phyloP scores from a whole-genome alignment of 169 alveolate genomes.

The Cryptosporidium sp. region DNA sequence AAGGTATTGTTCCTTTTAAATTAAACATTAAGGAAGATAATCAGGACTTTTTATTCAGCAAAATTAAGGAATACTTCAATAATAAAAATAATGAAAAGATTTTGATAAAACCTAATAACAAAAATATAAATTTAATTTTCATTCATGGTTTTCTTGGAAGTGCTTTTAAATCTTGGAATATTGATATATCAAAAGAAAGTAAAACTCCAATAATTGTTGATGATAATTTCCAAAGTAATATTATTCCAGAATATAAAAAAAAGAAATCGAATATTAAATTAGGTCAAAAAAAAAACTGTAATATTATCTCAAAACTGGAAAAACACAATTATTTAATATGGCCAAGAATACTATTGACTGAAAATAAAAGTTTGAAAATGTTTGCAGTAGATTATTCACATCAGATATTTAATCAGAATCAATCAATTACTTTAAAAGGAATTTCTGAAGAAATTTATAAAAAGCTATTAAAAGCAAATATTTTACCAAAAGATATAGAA shows the following conservation, averaged over 20 bases:
- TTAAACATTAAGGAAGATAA: neutral
- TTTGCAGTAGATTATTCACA: conserved; percentile 65
- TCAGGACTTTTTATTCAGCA: neutral
- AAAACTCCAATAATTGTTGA: conserved; percentile 28
- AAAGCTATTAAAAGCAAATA: conserved; percentile 52
- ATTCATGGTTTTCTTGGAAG: conserved; percentile 74
- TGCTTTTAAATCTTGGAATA: conserved; percentile 71
- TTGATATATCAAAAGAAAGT: conserved; percentile 24
- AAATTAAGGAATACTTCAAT: neutral
- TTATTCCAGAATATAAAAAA: neutral
- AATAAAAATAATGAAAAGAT: neutral
- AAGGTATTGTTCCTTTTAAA: conserved; percentile 51
- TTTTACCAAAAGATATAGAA: conserved; percentile 12
- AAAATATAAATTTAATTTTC: conserved; percentile 26
- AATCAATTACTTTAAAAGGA: conserved; percentile 5
- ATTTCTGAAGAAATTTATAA: conserved; percentile 57
- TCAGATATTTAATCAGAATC: conserved; percentile 22
- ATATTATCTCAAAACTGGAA: conserved; percentile 14
- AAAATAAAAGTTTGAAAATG: neutral
- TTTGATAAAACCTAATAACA: neutral
- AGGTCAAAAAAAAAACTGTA: neutral
- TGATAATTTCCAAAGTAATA: neutral
- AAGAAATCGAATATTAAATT: neutral
- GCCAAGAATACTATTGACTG: conserved; percentile 53
- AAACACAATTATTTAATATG: conserved; percentile 35